Conservation (phyloP, 2,329 filamentous ascomycete genomes). For the Fusarium nisikadoi region DNA sequence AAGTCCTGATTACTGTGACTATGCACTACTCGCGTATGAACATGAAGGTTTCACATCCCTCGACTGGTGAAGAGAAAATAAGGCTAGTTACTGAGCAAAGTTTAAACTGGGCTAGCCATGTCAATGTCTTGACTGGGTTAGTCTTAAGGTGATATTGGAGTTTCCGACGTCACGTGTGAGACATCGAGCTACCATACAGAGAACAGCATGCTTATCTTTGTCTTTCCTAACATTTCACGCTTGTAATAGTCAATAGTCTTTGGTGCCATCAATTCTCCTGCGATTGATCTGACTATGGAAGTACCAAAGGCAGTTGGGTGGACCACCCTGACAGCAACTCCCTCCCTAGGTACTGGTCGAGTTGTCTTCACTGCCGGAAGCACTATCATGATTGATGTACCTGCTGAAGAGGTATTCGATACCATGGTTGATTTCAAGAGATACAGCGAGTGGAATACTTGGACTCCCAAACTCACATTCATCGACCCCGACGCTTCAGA, state of each 20-base stretch:
- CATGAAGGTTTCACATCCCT: neutral
- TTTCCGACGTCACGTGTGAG: neutral
- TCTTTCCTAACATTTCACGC: neutral
- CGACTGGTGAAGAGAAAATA: neutral
- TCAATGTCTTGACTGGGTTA: neutral
- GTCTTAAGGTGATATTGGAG: neutral
- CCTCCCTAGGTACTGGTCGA: neutral
- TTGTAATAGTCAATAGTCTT: rapidly evolving
- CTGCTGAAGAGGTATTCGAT: neutral
- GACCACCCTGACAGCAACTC: neutral
- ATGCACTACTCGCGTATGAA: neutral
- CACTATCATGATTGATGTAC: neutral
- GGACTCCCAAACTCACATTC: neutral
- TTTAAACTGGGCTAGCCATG: neutral
- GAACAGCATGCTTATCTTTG: rapidly evolving
- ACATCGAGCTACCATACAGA: neutral
- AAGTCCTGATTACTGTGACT: too few species aligned
- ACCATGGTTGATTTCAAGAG: neutral
- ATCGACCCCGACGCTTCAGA: neutral
- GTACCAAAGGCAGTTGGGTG: neutral
- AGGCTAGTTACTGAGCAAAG: neutral
- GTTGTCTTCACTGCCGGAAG: neutral
- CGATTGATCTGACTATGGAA: neutral
- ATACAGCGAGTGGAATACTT: neutral
- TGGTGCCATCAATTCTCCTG: rapidly evolving